Evolutionary conservation across 768 basidiomycete genomes (phyloP), one percentile per base, ranked within the genome.

Genomic region (Boletus huronensis): DNA sequence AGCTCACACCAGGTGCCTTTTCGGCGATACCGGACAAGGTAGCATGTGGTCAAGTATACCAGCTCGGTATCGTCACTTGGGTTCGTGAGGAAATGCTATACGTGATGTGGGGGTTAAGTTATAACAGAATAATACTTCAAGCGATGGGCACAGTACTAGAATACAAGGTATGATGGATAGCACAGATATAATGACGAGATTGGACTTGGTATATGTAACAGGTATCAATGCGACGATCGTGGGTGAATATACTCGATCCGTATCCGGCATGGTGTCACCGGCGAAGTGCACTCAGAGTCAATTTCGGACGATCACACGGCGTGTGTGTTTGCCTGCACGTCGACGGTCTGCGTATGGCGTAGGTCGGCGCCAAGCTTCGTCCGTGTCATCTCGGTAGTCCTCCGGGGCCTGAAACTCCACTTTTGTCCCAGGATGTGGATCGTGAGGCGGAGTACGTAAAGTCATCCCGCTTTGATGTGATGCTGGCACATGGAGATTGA

Each of bases 321-420:
- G 78, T 23, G 88, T 90, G 66, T 90, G 88, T 68, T 91, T 91
- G 47, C 88, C 88, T 48, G 88, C 88, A 53, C 88, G 77, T 52
- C 88, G 75, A 23, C 88, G 82, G 67, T 89, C 88, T 38, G 81
- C 79, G 63, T 85, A 83, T 21, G 88, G 87, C 70, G 83, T 88
- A 1, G 88, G 85, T 41, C 80, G 73, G 29, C 82, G 75, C 88
- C 88, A 90, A 26, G 83, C 74, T 57, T 90, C 87, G 65, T 89
- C 88, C 25, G 77, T 66, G 52, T 86, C 83, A 54, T 80, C 78
- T 53, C 72, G 72, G 61, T 76, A 79, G 36, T 82, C 83, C 17
- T 84, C 83, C 45, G 70, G 52, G 11, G 61, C 36, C 57, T 69
- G 69, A 52, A 65, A 66, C 55, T 72, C 70, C 21, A 53, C 57